Evolutionary conservation across 306 rosid genomes (phyloP).

Genomic region (Lablab purpureus): DNA sequence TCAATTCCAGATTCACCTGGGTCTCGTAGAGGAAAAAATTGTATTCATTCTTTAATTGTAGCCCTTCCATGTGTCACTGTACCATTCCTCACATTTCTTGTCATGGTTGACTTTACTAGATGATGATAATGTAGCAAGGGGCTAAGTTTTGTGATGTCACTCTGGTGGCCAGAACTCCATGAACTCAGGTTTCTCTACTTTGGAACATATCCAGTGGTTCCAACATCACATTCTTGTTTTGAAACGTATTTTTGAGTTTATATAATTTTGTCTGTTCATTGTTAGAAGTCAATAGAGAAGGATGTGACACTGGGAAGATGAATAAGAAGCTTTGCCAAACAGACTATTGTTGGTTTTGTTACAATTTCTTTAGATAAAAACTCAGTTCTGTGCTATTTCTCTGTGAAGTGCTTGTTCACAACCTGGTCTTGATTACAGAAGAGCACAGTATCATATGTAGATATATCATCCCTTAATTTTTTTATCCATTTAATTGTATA

Average conservation of each 20-base stretch:
- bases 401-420: too few relatives aligned
- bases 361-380: too few relatives aligned
- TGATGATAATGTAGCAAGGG: not conserved
- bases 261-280: not conserved
- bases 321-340: too few relatives aligned
- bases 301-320: too few relatives aligned
- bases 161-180: not conserved
- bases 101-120: not conserved
- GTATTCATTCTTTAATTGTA: too few relatives aligned
- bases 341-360: too few relatives aligned
- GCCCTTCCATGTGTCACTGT: not conserved
- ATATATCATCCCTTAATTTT: too few relatives aligned
- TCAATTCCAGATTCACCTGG: not conserved
- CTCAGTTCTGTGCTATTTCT: too few relatives aligned
- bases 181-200: not conserved
- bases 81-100: not conserved
- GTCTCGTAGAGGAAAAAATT: too few relatives aligned
- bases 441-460: too few relatives aligned
- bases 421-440: too few relatives aligned
- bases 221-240: not conserved
- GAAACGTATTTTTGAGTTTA: not conserved
- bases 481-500: too few relatives aligned
- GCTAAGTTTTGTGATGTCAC: not conserved
- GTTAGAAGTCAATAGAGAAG: not conserved
- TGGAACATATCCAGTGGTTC: not conserved